Conservation (phyloP, 1,139 yeast genomes). For the Lodderomyces margitis region DNA sequence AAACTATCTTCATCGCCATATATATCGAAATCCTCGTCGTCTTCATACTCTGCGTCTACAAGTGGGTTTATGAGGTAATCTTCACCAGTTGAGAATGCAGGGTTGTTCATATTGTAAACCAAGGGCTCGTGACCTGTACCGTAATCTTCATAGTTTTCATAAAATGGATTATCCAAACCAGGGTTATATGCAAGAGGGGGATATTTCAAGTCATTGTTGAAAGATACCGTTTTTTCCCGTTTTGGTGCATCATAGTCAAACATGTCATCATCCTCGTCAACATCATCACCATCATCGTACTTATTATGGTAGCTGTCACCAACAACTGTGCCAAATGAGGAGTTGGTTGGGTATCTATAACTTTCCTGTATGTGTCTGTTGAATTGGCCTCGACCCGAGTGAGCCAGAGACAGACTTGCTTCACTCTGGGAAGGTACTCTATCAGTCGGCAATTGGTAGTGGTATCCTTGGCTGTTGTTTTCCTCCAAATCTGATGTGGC, state of each 20-base stretch:
- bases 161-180: conserved; percentile 16
- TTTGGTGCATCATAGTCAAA: conserved; percentile 15
- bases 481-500: not conserved
- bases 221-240: conserved; percentile 32
- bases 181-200: conserved; percentile 34
- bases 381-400: not conserved
- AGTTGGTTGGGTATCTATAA: conserved; percentile 2
- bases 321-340: conserved; percentile 2
- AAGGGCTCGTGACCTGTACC: conserved; percentile 17
- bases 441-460: not conserved
- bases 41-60: conserved; percentile 39
- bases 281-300: conserved; percentile 22
- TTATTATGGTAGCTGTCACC: conserved; percentile 5
- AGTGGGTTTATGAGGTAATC: conserved; percentile 43
- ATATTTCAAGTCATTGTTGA: conserved; percentile 29
- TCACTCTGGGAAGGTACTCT: not conserved
- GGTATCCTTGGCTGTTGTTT: not conserved
- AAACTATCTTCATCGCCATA: conserved; percentile 26
- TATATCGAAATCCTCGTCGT: conserved; percentile 3
- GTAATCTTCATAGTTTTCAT: conserved; percentile 21
- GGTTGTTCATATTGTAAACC: conserved; percentile 17
- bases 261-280: conserved; percentile 9
- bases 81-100: conserved; percentile 32
- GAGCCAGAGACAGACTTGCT: not conserved
- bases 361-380: not conserved